Evolutionary conservation across 1,284 basidiomycete species (phyloP).

Genomic region (Anthracocystis walkeri): DNA sequence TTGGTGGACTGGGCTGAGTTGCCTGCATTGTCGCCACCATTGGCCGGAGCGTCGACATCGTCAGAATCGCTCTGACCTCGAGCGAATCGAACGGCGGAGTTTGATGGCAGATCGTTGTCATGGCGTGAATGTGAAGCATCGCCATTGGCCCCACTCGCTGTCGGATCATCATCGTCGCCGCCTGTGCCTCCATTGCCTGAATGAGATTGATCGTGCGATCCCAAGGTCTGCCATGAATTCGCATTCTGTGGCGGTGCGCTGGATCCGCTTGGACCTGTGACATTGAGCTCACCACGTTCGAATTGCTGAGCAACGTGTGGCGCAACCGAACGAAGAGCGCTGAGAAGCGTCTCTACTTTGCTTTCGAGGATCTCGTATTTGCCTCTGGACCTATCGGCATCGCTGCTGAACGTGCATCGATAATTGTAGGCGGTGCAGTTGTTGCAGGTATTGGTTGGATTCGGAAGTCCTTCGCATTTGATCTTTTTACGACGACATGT

Average conservation of each 20-base stretch:
- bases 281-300: slow-evolving; percentile 56
- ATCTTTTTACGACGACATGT: slow-evolving; percentile 64
- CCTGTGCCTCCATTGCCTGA: background rate
- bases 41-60: slow-evolving; percentile 7
- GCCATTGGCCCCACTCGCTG: background rate
- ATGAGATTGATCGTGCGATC: slow-evolving; percentile 11
- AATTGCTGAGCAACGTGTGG: slow-evolving; percentile 59
- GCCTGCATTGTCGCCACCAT: background rate
- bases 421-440: slow-evolving; percentile 59
- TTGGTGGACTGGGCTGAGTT: slow-evolving; percentile 8
- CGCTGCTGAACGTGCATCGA: slow-evolving; percentile 57
- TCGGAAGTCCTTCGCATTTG: slow-evolving; percentile 61
- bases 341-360: slow-evolving; percentile 60
- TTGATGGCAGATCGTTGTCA: slow-evolving; percentile 23
- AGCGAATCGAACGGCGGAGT: slow-evolving; percentile 18
- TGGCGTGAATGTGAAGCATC: slow-evolving; percentile 11
- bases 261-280: slow-evolving; percentile 37
- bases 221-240: slow-evolving; percentile 37
- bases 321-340: slow-evolving; percentile 55
- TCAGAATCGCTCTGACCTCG: slow-evolving; percentile 21
- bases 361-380: slow-evolving; percentile 66
- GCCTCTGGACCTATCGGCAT: slow-evolving; percentile 55
- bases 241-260: slow-evolving; percentile 52
- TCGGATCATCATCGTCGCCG: slow-evolving; percentile 7
- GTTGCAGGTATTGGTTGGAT: slow-evolving; percentile 54